A percentile compares a stretch with the other conserved stretches of the same genome.
Conservation (phyloP, 2,329 filamentous ascomycete genomes). For the Fusarium sp. region DNA sequence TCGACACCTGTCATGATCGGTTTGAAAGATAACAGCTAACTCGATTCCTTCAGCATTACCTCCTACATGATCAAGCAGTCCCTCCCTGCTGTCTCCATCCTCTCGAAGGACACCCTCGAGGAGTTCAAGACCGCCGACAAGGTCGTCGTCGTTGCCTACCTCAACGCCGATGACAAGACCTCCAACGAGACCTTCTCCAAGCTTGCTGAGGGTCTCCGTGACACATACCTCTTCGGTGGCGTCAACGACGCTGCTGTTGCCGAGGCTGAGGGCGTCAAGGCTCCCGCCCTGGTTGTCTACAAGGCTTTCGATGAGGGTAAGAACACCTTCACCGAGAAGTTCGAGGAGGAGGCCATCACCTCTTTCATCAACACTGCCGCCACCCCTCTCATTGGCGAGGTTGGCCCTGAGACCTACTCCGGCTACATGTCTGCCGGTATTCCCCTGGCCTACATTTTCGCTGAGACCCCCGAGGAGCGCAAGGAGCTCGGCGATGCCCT, state of each 20-base stretch:
- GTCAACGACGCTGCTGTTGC: slow-evolving; percentile 87
- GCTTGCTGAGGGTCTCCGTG: slow-evolving; percentile 82
- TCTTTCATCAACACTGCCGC: slow-evolving; percentile 87
- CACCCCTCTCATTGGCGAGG: slow-evolving; percentile 93
- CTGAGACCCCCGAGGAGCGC: slow-evolving; percentile 92
- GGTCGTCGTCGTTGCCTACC: slow-evolving; percentile 93
- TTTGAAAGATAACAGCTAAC: slow-evolving; percentile 40
- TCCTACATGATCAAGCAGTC: slow-evolving; percentile 99
- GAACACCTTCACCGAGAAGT: slow-evolving; percentile 82
- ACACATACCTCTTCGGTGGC: slow-evolving; percentile 93
- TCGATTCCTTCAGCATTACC: slow-evolving; percentile 65
- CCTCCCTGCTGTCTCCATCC: slow-evolving; percentile 88
- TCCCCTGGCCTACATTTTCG: slow-evolving; percentile 97
- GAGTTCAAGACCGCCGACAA: slow-evolving; percentile 99
- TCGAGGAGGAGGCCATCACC: slow-evolving; percentile 84
- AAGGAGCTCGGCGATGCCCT: slow-evolving; percentile 81
- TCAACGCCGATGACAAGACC: slow-evolving; percentile 84
- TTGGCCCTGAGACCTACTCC: slow-evolving; percentile 96
- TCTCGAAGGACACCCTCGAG: slow-evolving; percentile 86
- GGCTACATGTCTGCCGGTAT: slow-evolving; percentile 94
- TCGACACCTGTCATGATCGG: slow-evolving; percentile 37
- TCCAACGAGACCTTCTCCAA: slow-evolving; percentile 88
- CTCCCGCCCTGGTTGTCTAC: slow-evolving; percentile 92
- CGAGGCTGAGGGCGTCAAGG: slow-evolving; percentile 89
- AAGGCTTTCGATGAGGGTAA: slow-evolving; percentile 99